These are phyloP conservation scores for Backusella macrospora DNA, from an alignment of 192 early-diverging fungal species.

Conservation along the genomic window DNA sequence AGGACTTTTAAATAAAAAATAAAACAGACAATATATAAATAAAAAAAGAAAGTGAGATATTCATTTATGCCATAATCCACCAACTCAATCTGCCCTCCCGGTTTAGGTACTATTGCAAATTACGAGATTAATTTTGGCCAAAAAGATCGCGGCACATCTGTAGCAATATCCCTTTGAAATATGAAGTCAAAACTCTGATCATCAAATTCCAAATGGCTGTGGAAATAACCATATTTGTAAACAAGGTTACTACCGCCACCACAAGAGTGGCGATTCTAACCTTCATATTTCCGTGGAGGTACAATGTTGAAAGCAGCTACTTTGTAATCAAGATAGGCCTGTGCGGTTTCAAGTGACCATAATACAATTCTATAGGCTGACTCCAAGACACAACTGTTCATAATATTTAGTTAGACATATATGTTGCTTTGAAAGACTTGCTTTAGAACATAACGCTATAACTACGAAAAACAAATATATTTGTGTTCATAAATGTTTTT, in stretches of 20 bases:
- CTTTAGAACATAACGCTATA: conserved; percentile 37
- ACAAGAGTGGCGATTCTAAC: background rate
- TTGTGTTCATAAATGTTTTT: background rate
- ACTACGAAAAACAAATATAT: background rate
- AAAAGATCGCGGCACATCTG: conserved; percentile 17
- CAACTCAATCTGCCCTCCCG: conserved; percentile 30
- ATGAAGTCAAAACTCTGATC: conserved; percentile 54
- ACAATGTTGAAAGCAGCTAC: conserved; percentile 55
- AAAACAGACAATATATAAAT: background rate
- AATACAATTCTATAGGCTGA: conserved; percentile 32
- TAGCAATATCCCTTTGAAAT: conserved; percentile 35
- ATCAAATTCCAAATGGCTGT: conserved; percentile 41
- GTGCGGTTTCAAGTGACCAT: conserved; percentile 51
- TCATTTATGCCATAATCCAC: conserved; percentile 31
- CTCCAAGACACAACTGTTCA: conserved; percentile 22
- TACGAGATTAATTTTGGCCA: conserved; percentile 29
- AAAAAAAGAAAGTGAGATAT: background rate
- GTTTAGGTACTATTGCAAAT: conserved; percentile 23
- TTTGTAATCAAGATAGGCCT: conserved; percentile 45
- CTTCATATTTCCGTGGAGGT: conserved; percentile 17
- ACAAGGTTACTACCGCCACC: background rate
- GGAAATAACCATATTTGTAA: conserved; percentile 40
- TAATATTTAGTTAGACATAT: background rate
- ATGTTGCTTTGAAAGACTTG: conserved; percentile 30
- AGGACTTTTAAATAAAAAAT: conserved; percentile 23